Percentiles rank a stretch among this genome's conserved stretches.
Evolutionary conservation across 2,329 filamentous ascomycete genomes (phyloP).

Genomic region (Arthrobotrys musiformis): DNA sequence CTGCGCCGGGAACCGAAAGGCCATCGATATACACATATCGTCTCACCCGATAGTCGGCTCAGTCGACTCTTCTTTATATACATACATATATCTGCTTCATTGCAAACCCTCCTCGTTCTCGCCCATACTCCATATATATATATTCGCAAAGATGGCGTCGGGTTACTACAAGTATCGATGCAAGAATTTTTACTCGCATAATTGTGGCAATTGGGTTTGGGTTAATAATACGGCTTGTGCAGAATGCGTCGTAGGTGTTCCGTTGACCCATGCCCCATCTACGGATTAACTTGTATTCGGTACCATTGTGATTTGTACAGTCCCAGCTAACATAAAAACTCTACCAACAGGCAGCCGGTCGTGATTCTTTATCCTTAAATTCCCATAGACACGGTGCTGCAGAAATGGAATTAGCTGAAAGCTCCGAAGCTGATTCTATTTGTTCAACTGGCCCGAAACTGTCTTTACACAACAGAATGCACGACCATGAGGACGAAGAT

Average conservation of each 20-base stretch:
- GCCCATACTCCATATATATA: neutral
- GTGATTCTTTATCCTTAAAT: slow-evolving; percentile 47
- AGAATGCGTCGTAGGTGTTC: slow-evolving; percentile 58
- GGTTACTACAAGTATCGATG: slow-evolving; percentile 60
- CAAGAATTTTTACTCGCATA: slow-evolving; percentile 59
- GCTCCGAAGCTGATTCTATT: slow-evolving; percentile 24
- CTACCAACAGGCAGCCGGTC: slow-evolving; percentile 37
- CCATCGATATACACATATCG: neutral
- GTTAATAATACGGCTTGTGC: slow-evolving; percentile 59
- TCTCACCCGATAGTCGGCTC: neutral
- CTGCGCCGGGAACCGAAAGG: slow-evolving; percentile 1
- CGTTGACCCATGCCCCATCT: slow-evolving; percentile 21
- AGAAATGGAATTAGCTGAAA: slow-evolving; percentile 12
- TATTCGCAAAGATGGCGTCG: slow-evolving; percentile 43
- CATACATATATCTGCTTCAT: neutral
- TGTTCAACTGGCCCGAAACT: slow-evolving; percentile 9
- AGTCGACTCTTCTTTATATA: neutral
- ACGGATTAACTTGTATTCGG: slow-evolving; percentile 38
- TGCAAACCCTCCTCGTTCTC: neutral
- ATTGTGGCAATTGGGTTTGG: slow-evolving; percentile 60
- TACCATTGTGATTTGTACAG: neutral
- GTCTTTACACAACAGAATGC: slow-evolving; percentile 21
- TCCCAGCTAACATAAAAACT: slow-evolving; percentile 17
- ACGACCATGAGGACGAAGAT: slow-evolving; percentile 50
- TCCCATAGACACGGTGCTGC: neutral